These are phyloP conservation scores for Stachybotrys chartarum DNA, from an alignment of 2,329 filamentous ascomycete species.

Conservation along the genomic window DNA sequence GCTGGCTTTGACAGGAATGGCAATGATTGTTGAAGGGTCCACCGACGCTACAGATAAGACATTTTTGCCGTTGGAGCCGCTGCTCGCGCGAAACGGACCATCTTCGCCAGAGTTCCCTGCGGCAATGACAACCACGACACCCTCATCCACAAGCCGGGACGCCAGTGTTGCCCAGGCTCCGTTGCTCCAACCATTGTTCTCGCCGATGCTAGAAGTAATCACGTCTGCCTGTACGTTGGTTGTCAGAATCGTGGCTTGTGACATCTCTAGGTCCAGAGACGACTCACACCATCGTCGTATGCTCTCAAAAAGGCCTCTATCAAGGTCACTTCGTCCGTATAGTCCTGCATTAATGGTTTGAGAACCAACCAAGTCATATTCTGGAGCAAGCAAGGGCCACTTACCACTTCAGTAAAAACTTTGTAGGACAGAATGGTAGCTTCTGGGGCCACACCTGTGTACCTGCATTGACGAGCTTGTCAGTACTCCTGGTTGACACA, in stretches of 20 bases:
- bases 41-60: constrained; percentile 7
- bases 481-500: no score
- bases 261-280: background rate
- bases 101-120: constrained; percentile 34
- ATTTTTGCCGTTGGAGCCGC: background rate
- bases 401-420: background rate
- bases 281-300: constrained; percentile 19
- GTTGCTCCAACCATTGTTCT: constrained; percentile 9
- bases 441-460: background rate
- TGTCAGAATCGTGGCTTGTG: constrained; percentile 1
- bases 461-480: background rate
- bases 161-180: constrained; percentile 23
- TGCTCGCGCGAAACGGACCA: constrained; percentile 29
- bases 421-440: background rate
- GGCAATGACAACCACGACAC: constrained; percentile 33
- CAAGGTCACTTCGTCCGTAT: constrained; percentile 17
- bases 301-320: constrained; percentile 24
- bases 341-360: background rate
- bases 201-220: constrained; percentile 10
- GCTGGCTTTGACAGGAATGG: background rate
- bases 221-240: constrained; percentile 8
- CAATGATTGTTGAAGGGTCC: background rate
- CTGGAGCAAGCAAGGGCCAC: background rate
- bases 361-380: background rate
- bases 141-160: constrained; percentile 22